Evolutionary conservation across 2,329 filamentous ascomycete genomes (phyloP), one percentile per base, ranked within the genome.

Genomic region (Pseudocercospora musae): DNA sequence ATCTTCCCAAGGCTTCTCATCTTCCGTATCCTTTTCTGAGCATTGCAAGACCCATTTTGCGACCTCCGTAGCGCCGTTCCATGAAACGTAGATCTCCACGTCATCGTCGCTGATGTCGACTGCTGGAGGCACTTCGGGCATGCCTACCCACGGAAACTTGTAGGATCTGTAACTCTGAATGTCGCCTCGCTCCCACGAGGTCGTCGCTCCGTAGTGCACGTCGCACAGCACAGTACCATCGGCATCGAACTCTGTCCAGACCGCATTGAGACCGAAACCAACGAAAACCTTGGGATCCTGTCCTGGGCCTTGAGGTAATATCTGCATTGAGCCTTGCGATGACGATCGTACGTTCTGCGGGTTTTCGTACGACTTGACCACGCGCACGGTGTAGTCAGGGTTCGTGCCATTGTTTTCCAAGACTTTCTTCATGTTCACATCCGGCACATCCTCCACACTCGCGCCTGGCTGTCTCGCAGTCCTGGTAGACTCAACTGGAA

Each of bases 141-240:
- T 58, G 62, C 8, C 82, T 2, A 75, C 75, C 82, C 84, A 87
- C 40, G 77, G 70, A 55, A 78, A 78, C 69, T 82, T 83, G 70
- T 81, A 83, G 1, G 78, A 78, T 29, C 84, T 80, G 67, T 87
- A 87, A 65, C 79, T 83, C 60, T 75, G 69, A 15, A 73, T 69
- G 40, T 80, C 76, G 1, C 81, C 77, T 73, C 70, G 67, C 73
- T 71, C 67, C 65, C 65, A 72, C 3, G 62, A 65, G 13, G 65
- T 69, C 10, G 65, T 53, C 4, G 70, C 63, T 58, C 62, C 77
- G 70, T 83, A 78, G 67, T 82, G 81, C 3, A 75, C 75, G 59
- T 85, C 80, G 73, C 84, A 85, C 10, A 86, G 72, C 4, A 81
- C 70, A 2, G 77, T 71, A 7, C 83, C 84, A 23, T 80, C 77